Conservation (phyloP, 495 filamentous ascomycete genomes). For the Geopyxis carbonaria region DNA sequence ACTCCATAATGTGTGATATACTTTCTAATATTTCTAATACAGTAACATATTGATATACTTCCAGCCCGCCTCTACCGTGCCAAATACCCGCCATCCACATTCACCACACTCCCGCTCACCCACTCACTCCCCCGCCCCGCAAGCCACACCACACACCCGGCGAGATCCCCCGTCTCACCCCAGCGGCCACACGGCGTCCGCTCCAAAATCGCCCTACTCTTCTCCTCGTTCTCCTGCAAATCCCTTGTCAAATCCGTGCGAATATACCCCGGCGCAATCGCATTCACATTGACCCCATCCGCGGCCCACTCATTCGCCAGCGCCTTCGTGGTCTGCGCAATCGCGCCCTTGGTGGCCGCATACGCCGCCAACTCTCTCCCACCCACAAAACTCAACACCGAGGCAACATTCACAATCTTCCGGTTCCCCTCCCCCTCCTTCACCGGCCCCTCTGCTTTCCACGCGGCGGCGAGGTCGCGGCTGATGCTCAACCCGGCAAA, state of each 20-base stretch:
- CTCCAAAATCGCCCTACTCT: constrained; percentile 14
- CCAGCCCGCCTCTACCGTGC: too few relatives aligned
- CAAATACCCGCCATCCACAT: constrained; percentile 16
- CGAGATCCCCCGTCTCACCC: constrained; percentile 21
- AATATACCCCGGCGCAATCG: constrained; percentile 73
- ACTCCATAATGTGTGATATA: too few relatives aligned
- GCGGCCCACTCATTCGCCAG: constrained; percentile 25
- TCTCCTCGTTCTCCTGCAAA: constrained; percentile 14
- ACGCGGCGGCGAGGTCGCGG: neutral
- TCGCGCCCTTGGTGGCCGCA: constrained; percentile 20
- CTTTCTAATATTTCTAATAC: too few relatives aligned
- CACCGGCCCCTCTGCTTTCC: neutral
- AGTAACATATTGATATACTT: too few relatives aligned
- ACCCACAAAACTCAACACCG: constrained; percentile 17
- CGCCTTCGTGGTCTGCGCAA: constrained; percentile 23
- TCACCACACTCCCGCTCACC: constrained; percentile 10
- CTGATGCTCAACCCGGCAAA: neutral
- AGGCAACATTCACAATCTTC: constrained; percentile 23
- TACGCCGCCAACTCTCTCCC: constrained; percentile 17
- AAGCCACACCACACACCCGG: constrained; percentile 17
- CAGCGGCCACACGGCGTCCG: constrained; percentile 19
- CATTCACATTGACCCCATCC: constrained; percentile 68
- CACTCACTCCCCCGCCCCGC: constrained; percentile 17
- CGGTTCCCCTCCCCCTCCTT: neutral
- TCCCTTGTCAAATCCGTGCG: constrained; percentile 44